These are phyloP conservation scores for Balansia obtecta DNA, from an alignment of 2,329 filamentous ascomycete species.

Conservation along the genomic window DNA sequence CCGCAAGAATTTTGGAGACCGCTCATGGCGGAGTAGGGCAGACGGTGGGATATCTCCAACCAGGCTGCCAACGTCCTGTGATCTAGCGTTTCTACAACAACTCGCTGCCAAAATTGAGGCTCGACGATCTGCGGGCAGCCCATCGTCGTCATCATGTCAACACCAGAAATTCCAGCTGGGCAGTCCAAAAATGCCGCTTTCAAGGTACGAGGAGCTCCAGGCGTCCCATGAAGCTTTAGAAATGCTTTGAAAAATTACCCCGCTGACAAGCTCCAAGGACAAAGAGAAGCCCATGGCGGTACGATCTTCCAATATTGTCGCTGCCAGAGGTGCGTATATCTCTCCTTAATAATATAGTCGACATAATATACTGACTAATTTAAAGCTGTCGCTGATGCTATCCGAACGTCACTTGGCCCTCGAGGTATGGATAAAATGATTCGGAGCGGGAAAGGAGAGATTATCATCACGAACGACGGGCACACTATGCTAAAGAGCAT, in stretches of 20 bases:
- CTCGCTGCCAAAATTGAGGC: conserved; percentile 18
- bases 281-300: conserved; percentile 99
- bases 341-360: background rate
- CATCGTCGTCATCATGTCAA: conserved; percentile 33
- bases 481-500: conserved; percentile 99
- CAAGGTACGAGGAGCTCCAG: conserved; percentile 32
- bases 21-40: conserved; percentile 24
- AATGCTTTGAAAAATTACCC: conserved; percentile 22
- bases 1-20: conserved; percentile 26
- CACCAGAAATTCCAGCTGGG: conserved; percentile 24
- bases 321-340: conserved; percentile 64
- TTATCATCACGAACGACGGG: conserved; percentile 98
- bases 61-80: conserved; percentile 17
- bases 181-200: conserved; percentile 41
- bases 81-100: conserved; percentile 14
- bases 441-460: conserved; percentile 89
- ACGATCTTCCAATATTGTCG: conserved; percentile 90
- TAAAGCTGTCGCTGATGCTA: conserved; percentile 88
- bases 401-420: conserved; percentile 89
- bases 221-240: conserved; percentile 1
- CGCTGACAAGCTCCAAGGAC: conserved; percentile 37
- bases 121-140: conserved; percentile 14
- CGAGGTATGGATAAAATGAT: conserved; percentile 99
- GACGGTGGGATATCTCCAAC: conserved; percentile 27
- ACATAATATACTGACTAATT: conserved; percentile 3